phyloP scores from a whole-genome alignment of 345 rosid species.

The Eucalyptus tenuipes region DNA sequence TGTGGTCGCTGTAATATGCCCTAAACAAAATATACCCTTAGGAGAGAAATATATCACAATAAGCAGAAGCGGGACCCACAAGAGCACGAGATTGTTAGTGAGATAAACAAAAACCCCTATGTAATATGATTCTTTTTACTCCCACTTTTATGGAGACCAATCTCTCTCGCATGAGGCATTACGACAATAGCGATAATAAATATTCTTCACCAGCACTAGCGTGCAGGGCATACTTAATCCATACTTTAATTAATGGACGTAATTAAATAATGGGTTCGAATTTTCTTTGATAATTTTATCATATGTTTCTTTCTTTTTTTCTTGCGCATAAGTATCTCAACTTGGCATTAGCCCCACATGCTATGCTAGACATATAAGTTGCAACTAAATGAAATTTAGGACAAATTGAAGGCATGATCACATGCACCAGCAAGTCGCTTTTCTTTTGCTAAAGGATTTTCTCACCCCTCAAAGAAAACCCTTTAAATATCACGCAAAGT shows the following conservation, averaged over 20 bases:
- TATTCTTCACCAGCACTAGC: neutral
- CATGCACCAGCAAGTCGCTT: neutral
- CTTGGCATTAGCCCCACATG: neutral
- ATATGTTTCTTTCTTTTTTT: too few relatives aligned
- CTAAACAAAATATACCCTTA: neutral
- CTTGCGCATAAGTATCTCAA: neutral
- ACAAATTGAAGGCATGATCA: neutral
- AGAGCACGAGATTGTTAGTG: neutral
- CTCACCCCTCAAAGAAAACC: neutral
- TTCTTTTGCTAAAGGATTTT: neutral
- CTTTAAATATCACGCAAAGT: neutral
- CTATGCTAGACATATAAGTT: neutral
- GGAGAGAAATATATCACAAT: neutral
- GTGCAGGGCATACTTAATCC: neutral
- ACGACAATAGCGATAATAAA: neutral
- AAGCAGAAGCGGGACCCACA: neutral
- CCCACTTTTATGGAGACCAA: neutral
- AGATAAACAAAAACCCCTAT: neutral
- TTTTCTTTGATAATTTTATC: neutral
- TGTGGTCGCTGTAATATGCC: neutral
- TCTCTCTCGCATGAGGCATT: neutral
- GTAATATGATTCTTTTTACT: neutral
- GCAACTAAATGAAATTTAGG: neutral
- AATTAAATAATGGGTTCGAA: neutral
- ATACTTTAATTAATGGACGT: neutral